Percentiles rank a stretch among this genome's conserved stretches.
Evolutionary conservation across 2,329 filamentous ascomycete species (phyloP).

Genomic region (Balansia obtecta): DNA sequence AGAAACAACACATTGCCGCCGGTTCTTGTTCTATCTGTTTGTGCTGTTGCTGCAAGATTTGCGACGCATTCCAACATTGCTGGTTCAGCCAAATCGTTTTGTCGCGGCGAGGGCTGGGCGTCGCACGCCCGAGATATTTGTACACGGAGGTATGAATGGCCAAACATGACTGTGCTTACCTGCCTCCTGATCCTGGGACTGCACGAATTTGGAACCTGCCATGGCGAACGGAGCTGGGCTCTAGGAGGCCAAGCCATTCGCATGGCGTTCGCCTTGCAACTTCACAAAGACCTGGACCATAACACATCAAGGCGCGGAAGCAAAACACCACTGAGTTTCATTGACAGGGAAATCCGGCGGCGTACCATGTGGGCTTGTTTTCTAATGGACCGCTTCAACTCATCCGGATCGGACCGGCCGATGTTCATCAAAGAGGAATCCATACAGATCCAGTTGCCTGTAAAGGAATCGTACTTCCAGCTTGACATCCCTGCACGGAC

Average conservation of each 20-base stretch:
- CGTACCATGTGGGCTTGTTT: constrained; percentile 98
- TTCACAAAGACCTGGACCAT: constrained; percentile 82
- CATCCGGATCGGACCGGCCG: constrained; percentile 83
- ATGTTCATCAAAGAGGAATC: constrained; percentile 85
- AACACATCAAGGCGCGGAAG: constrained; percentile 54
- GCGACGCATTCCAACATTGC: constrained; percentile 75
- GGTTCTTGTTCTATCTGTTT: constrained; percentile 85
- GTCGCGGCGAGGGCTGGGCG: constrained; percentile 87
- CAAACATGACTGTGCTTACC: constrained; percentile 90
- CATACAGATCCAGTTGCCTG: constrained; percentile 77
- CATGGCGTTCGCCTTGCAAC: constrained; percentile 91
- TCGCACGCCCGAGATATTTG: constrained; percentile 78
- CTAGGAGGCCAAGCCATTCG: constrained; percentile 88
- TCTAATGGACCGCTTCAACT: constrained; percentile 95
- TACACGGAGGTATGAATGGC: constrained; percentile 78
- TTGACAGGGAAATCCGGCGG: constrained; percentile 83
- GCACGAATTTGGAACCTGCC: constrained; percentile 94
- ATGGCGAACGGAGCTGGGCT: constrained; percentile 92
- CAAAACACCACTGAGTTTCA: constrained; percentile 63
- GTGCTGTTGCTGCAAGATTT: constrained; percentile 89
- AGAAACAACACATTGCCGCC: constrained; percentile 57
- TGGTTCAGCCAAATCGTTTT: constrained; percentile 59
- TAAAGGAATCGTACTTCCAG: constrained; percentile 81
- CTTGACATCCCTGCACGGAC: constrained; percentile 84
- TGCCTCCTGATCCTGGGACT: constrained; percentile 79